These are phyloP conservation scores for Actinomortierella ambigua DNA, from an alignment of 371 early-diverging fungal species.

Conservation along the genomic window DNA sequence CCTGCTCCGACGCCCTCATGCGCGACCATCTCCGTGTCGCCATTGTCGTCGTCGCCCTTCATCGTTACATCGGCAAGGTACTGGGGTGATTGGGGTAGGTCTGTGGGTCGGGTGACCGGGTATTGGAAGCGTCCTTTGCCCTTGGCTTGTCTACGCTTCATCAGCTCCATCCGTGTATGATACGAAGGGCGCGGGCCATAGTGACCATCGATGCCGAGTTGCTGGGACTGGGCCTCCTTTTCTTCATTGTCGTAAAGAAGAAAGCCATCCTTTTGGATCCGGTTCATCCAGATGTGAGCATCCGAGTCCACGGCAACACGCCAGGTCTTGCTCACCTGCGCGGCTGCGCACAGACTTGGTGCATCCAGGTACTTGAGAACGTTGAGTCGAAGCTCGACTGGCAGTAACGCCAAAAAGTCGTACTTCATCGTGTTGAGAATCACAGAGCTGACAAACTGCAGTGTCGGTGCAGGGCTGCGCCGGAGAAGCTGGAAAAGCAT, in stretches of 20 bases:
- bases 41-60: slow-evolving; percentile 34
- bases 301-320: slow-evolving; percentile 74
- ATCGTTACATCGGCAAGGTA: slow-evolving; percentile 44
- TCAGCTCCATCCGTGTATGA: slow-evolving; percentile 32
- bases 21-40: slow-evolving; percentile 4
- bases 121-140: slow-evolving; percentile 40
- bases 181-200: slow-evolving; percentile 47
- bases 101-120: slow-evolving; percentile 29
- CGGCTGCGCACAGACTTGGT: slow-evolving; percentile 74
- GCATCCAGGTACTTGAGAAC: slow-evolving; percentile 83
- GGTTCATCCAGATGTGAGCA: slow-evolving; percentile 61
- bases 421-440: slow-evolving; percentile 81
- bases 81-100: slow-evolving; percentile 37
- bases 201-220: slow-evolving; percentile 49
- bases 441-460: slow-evolving; percentile 80
- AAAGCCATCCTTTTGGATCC: slow-evolving; percentile 59
- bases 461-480: slow-evolving; percentile 68
- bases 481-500: slow-evolving; percentile 76
- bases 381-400: slow-evolving; percentile 74
- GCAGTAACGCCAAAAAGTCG: slow-evolving; percentile 86
- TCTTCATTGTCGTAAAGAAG: slow-evolving; percentile 62
- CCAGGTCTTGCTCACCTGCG: slow-evolving; percentile 80
- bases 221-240: slow-evolving; percentile 48
- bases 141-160: slow-evolving; percentile 40
- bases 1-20: neutral